Evolutionary conservation across 108 stramenopile species (phyloP), one percentile per base, ranked within the genome.

Genomic region (Discostella pseudostelligera): DNA sequence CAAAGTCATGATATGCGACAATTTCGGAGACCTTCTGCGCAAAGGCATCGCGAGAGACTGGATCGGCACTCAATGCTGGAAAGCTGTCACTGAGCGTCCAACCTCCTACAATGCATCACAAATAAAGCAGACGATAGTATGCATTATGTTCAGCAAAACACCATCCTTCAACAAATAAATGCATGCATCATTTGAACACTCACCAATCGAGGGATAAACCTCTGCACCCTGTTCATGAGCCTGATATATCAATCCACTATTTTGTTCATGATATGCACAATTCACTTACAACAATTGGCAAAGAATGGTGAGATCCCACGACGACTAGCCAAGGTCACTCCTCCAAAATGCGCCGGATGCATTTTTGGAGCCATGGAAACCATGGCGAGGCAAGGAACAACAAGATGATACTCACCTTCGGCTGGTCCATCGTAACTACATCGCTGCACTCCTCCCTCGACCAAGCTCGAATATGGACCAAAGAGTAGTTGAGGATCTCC

Each of bases 191-290:
- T 32, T 32, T 32, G n/a, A n/a, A n/a, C 68, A 76, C 11, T 69
- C 69, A 4, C 74, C 72, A 32, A 78, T 67, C n/a, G 66, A 68
- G 0, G 77, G 77, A 39, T 78, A 78, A 14, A 78, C 61, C 29
- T 78, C 77, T 11, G 67, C 72, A 9, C 77, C 77, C 21, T 28
- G 20, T 6, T 16, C 45, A 54, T 78, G 77, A 2, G 72, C 70
- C n/a, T 46, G 32, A 60, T 69, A 32, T 10, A 78, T 78, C 35
- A 78, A 37, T 11, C 77, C 77, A 9, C 22, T 14, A 13, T 56
- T 46, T 26, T 57, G 9, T n/a, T 57, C 48, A 29, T 76, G 74
- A 25, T 59, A 59, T 22, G 64, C 65, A 43, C 74, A 76, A 29
- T 68, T 62, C 21, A 71, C 62, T n/a, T n/a, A n/a, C n/a, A n/a